Base-by-base conservation (phyloP, 2,329 filamentous ascomycete genomes). In the Alternaria gaisen region DNA sequence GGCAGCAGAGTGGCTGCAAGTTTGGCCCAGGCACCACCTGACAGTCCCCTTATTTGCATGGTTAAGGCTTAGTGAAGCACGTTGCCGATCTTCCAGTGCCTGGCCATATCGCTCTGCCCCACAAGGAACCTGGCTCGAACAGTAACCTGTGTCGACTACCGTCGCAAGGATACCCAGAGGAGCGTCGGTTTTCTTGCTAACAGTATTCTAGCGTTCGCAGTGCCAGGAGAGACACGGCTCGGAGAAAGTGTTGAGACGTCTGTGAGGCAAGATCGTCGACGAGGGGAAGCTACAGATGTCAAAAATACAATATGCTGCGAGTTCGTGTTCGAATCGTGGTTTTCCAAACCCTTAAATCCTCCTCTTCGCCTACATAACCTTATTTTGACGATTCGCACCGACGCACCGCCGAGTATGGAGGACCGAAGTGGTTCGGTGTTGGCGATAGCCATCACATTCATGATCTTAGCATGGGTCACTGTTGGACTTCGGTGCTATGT, bases 401-500 rank as follows among this genome's bases (percentile, higher is more conserved):
- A 55, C 50, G 50, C 51, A 55, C 36, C 36, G 51, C 38, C 30
- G 36, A 53, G n/a, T 9, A 72, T 72, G 72, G 55, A 71, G 51
- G 69, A 75, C 52, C 67, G 72, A 52, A 64, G 72, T 51, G 66
- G 66, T 47, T 66, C 73, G 58, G 63, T 75, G 18, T 58, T 70
- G 34, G 69, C 57, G 32, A 66, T 77, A 48, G 76, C 73, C 54
- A 68, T 80, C 43, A 67, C 70, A 14, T 80, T 81, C 65, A 69
- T 79, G 40, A 57, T 76, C 32, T 58, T 80, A 18, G 71, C 77
- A 61, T 80, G 77, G 72, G 56, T 79, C 12, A 75, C 78, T n/a
- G 75, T 80, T 32, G 63, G 64, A 14, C 66, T 81, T 28, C 72
- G 80, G 7, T 69, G 80, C 47, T 77, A 77, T 56, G 79, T 80